Percentiles rank a stretch among this genome's conserved stretches.
These are phyloP conservation scores for Chrysoporthe deuterocubensis DNA, from an alignment of 2,329 filamentous ascomycete species.

Conservation along the genomic window DNA sequence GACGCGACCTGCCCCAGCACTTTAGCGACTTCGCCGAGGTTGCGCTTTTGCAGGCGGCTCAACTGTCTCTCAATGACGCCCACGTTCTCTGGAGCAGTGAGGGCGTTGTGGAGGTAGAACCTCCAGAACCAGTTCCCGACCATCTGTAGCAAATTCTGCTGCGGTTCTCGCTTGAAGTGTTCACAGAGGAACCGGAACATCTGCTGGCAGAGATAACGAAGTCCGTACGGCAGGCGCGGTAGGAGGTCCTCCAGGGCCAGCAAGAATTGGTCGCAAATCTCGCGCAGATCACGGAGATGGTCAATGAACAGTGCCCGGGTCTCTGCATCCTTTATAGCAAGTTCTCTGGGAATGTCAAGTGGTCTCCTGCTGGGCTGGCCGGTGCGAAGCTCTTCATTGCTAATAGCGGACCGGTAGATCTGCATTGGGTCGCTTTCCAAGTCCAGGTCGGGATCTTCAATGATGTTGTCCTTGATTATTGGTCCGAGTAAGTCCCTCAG, in stretches of 20 bases:
- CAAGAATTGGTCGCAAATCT: slow-evolving; percentile 93
- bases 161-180: slow-evolving; percentile 80
- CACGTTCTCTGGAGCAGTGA: slow-evolving; percentile 88
- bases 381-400: slow-evolving; percentile 94
- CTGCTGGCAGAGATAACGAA: slow-evolving; percentile 85
- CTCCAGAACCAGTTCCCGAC: slow-evolving; percentile 94
- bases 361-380: slow-evolving; percentile 80
- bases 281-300: slow-evolving; percentile 88
- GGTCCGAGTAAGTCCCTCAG: slow-evolving; percentile 84
- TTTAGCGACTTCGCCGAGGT: slow-evolving; percentile 87
- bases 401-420: slow-evolving; percentile 93
- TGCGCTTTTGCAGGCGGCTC: slow-evolving; percentile 90
- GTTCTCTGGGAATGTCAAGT: slow-evolving; percentile 84
- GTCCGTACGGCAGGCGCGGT: slow-evolving; percentile 88
- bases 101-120: slow-evolving; percentile 87
- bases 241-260: slow-evolving; percentile 79
- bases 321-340: slow-evolving; percentile 94
- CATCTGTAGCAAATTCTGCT: slow-evolving; percentile 77
- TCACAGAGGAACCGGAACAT: slow-evolving; percentile 78
- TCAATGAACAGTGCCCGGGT: slow-evolving; percentile 92
- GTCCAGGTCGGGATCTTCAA: slow-evolving; percentile 88
- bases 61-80: slow-evolving; percentile 90
- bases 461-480: slow-evolving; percentile 86
- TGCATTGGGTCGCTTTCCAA: slow-evolving; percentile 97
- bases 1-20: slow-evolving; percentile 86